phyloP scores from a whole-genome alignment of 192 early-diverging fungal species.

The Spinellus fusiger region DNA sequence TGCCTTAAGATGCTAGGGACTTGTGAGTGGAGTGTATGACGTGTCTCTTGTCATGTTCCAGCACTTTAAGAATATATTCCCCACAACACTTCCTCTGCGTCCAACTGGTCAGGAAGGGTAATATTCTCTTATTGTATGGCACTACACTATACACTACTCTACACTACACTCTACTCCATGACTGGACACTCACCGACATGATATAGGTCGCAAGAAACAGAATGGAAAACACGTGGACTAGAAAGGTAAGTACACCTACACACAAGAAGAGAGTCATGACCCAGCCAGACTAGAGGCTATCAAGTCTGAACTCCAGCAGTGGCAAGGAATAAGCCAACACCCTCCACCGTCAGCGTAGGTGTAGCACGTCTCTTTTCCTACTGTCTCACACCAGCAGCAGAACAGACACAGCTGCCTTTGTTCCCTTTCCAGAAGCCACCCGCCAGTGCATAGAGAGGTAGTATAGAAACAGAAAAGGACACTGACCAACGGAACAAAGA shows the following conservation, averaged over 20 bases:
- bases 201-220: neutral
- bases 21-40: neutral
- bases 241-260: neutral
- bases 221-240: neutral
- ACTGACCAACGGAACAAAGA: too few species aligned
- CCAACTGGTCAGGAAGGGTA: slow-evolving; percentile 8
- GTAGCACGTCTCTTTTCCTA: neutral
- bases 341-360: neutral
- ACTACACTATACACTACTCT: neutral
- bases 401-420: too few species aligned
- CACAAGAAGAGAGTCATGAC: neutral
- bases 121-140: too few species aligned
- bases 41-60: slow-evolving; percentile 13
- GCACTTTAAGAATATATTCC: slow-evolving; percentile 21
- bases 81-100: slow-evolving; percentile 4
- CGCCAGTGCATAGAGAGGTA: too few species aligned
- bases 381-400: neutral
- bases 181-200: neutral
- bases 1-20: too few species aligned
- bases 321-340: too few species aligned
- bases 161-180: neutral
- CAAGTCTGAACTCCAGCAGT: neutral
- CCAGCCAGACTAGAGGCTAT: neutral
- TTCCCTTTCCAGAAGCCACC: too few species aligned
- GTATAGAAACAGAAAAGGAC: neutral